phyloP scores from a whole-genome alignment of 2,329 filamentous ascomycete genomes.

The Neonectria hederae region DNA sequence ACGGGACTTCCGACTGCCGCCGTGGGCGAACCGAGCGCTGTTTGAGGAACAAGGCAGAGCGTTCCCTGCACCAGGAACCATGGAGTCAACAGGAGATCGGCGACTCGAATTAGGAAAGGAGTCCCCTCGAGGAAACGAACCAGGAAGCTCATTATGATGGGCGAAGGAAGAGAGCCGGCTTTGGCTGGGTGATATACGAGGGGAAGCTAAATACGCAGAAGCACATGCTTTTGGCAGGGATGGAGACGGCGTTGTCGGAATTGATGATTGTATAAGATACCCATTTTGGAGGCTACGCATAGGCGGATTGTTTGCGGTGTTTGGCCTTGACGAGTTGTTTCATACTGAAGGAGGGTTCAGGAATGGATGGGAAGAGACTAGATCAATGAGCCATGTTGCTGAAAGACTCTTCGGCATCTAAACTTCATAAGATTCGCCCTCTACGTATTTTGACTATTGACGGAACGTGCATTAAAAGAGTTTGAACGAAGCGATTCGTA shows the following conservation, averaged over 20 bases:
- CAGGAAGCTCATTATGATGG: neutral
- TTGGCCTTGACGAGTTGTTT: neutral
- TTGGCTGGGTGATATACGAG: neutral
- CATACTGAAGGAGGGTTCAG: neutral
- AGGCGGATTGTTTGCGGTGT: neutral
- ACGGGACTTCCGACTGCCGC: constrained; percentile 40
- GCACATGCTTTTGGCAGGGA: neutral
- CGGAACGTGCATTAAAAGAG: neutral
- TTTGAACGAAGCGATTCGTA: neutral
- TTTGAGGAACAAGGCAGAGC: constrained; percentile 28
- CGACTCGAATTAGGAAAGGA: neutral
- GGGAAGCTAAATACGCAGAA: neutral
- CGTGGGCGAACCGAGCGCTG: constrained; percentile 47
- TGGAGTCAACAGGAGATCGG: constrained; percentile 9
- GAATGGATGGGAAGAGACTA: neutral
- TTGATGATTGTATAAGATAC: constrained; percentile 15
- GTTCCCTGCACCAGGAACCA: constrained; percentile 20
- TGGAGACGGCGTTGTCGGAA: constrained; percentile 14
- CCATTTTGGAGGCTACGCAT: constrained; percentile 2
- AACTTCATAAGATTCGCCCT: neutral
- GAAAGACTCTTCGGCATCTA: neutral
- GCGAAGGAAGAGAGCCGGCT: neutral
- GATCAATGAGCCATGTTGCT: neutral
- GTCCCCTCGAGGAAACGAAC: neutral
- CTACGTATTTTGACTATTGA: neutral